These are phyloP conservation scores for Chlorella sp. DNA, from an alignment of 139 green algal species.

Conservation along the genomic window DNA sequence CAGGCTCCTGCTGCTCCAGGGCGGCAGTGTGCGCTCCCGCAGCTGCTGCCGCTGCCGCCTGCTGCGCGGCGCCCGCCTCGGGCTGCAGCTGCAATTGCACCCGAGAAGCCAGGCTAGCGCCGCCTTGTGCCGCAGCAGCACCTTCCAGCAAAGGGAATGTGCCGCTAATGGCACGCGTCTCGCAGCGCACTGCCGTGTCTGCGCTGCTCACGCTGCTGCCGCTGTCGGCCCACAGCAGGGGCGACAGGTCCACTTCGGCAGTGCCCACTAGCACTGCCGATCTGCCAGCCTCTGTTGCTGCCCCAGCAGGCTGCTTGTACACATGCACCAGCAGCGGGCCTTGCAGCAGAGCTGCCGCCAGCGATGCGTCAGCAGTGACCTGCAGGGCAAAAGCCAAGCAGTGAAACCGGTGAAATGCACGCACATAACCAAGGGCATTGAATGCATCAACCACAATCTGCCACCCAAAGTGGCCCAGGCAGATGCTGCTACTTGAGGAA, in stretches of 20 bases:
- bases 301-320: constrained; percentile 14
- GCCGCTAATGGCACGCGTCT: not conserved
- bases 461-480: not conserved
- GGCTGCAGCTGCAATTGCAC: constrained; percentile 16
- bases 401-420: too few species aligned
- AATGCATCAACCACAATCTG: too few species aligned
- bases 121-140: not conserved
- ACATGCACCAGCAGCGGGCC: constrained; percentile 4
- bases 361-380: not conserved
- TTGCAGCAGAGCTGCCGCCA: constrained; percentile 4
- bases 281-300: not conserved
- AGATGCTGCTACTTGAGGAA: not conserved
- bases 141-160: not conserved
- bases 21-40: not conserved
- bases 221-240: not conserved
- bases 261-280: constrained; percentile 8
- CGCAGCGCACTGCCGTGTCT: too few species aligned
- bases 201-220: not conserved
- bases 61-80: not conserved
- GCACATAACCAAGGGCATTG: too few species aligned
- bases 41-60: not conserved
- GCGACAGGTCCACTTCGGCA: constrained; percentile 4
- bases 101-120: not conserved
- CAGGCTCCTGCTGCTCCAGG: not conserved
- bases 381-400: not conserved